These are phyloP conservation scores for Xerocomus potaroensis DNA, from an alignment of 768 basidiomycete genomes.

Conservation along the genomic window DNA sequence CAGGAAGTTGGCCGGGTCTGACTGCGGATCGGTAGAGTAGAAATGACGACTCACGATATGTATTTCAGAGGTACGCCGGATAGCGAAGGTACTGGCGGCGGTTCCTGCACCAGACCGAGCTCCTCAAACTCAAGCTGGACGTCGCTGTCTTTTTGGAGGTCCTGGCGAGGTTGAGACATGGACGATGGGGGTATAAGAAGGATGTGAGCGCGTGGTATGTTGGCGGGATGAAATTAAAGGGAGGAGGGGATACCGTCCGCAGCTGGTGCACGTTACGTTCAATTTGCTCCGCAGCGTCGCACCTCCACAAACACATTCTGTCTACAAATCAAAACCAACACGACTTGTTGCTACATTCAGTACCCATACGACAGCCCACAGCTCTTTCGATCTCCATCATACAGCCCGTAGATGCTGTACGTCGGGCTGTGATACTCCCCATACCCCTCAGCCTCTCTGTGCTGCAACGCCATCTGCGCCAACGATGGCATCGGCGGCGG, in stretches of 20 bases:
- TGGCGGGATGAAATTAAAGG: not conserved
- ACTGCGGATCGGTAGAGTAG: slow-evolving; percentile 5
- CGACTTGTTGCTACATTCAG: too few species aligned
- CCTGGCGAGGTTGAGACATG: slow-evolving; percentile 25
- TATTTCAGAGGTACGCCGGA: slow-evolving; percentile 77
- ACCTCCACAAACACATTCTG: slow-evolving; percentile 1
- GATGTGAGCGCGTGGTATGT: slow-evolving; percentile 4
- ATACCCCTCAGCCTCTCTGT: slow-evolving; percentile 57
- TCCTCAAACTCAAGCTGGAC: slow-evolving; percentile 44
- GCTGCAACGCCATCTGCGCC: slow-evolving; percentile 68
- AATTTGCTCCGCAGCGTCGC: slow-evolving; percentile 21
- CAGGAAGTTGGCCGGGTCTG: not conserved
- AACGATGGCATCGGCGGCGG: slow-evolving; percentile 71
- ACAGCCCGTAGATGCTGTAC: slow-evolving; percentile 77
- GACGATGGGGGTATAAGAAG: slow-evolving; percentile 21
- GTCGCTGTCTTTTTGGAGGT: slow-evolving; percentile 28
- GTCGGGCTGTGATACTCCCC: slow-evolving; percentile 73
- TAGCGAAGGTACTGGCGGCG: slow-evolving; percentile 46
- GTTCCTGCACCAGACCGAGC: slow-evolving; percentile 38
- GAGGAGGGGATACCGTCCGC: slow-evolving; percentile 5
- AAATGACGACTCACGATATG: slow-evolving; percentile 56
- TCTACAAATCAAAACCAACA: slow-evolving; percentile 15
- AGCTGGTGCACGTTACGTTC: slow-evolving; percentile 2
- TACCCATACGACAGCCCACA: slow-evolving; percentile 24
- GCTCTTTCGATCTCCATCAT: slow-evolving; percentile 60